Conservation (phyloP, 2,329 filamentous ascomycete species). For the Balansia obtecta region DNA sequence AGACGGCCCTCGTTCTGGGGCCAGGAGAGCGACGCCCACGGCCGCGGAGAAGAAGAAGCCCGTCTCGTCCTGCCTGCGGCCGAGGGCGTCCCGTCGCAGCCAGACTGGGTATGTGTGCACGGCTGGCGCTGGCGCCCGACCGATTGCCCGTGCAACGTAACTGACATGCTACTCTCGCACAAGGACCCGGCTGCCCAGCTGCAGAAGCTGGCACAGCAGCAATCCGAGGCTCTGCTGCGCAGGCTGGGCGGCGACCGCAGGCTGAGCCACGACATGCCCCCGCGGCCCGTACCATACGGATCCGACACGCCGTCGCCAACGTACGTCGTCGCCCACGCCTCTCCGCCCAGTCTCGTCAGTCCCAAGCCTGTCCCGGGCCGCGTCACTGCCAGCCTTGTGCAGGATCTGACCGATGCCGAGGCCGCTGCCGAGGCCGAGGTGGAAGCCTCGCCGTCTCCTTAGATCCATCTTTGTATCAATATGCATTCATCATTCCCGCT, state of each 20-base stretch:
- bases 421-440: too few species aligned
- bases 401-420: not conserved
- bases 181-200: constrained; percentile 62
- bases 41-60: constrained; percentile 36
- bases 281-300: constrained; percentile 38
- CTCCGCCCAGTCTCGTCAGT: constrained; percentile 6
- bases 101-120: constrained; percentile 84
- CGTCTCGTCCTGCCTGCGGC: constrained; percentile 62
- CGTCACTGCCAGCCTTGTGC: not conserved
- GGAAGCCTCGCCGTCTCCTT: too few species aligned
- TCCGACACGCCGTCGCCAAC: constrained; percentile 29
- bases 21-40: constrained; percentile 25
- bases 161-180: constrained; percentile 36
- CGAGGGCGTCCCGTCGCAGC: constrained; percentile 73
- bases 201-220: constrained; percentile 54
- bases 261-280: constrained; percentile 31
- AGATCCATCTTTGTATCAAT: not conserved
- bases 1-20: constrained; percentile 55
- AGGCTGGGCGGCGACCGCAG: constrained; percentile 30
- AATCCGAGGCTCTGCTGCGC: constrained; percentile 48
- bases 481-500: too few species aligned
- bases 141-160: constrained; percentile 42
- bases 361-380: constrained; percentile 5
- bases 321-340: constrained; percentile 16
- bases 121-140: constrained; percentile 33